A percentile compares a stretch with the other conserved stretches of the same genome.
These are phyloP conservation scores for Pisolithus tinctorius DNA, from an alignment of 768 basidiomycete genomes.

Conservation along the genomic window DNA sequence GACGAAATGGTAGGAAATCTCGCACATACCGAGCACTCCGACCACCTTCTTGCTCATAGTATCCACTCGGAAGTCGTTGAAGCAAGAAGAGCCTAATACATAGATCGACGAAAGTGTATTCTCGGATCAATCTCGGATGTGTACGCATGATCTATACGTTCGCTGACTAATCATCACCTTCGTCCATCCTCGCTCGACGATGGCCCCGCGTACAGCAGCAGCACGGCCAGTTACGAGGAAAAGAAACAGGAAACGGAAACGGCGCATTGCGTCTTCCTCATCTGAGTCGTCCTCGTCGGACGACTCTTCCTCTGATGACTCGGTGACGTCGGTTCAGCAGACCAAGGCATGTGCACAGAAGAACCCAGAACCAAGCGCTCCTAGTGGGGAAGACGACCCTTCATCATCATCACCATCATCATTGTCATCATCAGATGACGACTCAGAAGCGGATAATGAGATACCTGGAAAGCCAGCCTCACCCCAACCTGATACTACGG, in stretches of 20 bases:
- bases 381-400: background rate
- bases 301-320: constrained; percentile 15
- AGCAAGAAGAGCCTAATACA: background rate
- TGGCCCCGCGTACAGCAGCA: constrained; percentile 2
- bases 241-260: constrained; percentile 48
- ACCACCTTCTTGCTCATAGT: constrained; percentile 3
- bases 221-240: constrained; percentile 33
- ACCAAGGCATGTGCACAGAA: background rate
- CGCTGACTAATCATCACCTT: constrained; percentile 3
- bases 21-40: constrained; percentile 26
- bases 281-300: constrained; percentile 35
- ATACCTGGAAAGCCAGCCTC: background rate
- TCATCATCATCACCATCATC: constrained; percentile 8
- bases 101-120: background rate
- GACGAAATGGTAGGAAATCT: constrained; percentile 1
- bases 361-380: constrained; percentile 1
- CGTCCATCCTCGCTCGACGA: background rate
- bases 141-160: background rate
- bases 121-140: background rate
- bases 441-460: constrained; percentile 7
- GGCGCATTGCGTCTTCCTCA: constrained; percentile 39
- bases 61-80: background rate
- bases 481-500: background rate
- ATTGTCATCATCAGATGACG: constrained; percentile 14
- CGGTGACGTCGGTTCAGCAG: background rate